These are phyloP conservation scores for Pseudogymnoascus sp. DNA, from an alignment of 2,329 filamentous ascomycete genomes.

Conservation along the genomic window DNA sequence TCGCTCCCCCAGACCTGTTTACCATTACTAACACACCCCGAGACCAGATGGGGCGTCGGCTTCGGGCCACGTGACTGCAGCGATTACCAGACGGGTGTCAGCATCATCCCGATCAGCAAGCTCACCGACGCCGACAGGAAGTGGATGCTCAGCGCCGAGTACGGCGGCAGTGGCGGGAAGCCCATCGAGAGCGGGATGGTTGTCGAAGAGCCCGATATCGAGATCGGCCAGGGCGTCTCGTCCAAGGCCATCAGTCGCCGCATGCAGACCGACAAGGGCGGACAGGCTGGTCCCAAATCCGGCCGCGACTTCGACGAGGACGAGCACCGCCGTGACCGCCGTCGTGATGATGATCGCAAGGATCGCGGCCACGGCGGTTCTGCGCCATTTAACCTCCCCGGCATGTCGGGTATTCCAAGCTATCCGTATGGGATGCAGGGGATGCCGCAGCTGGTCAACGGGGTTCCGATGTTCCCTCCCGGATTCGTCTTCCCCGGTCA, in stretches of 20 bases:
- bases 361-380: slow-evolving; percentile 14
- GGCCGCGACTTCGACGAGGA: slow-evolving; percentile 26
- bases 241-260: slow-evolving; percentile 74
- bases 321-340: slow-evolving; percentile 18
- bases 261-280: slow-evolving; percentile 61
- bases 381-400: slow-evolving; percentile 15
- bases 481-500: slow-evolving; percentile 34
- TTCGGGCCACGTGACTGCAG: slow-evolving; percentile 96
- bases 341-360: slow-evolving; percentile 13
- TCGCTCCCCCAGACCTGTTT: background rate
- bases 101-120: slow-evolving; percentile 83
- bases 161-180: slow-evolving; percentile 80
- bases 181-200: slow-evolving; percentile 75
- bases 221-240: slow-evolving; percentile 94
- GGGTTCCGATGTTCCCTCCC: slow-evolving; percentile 42
- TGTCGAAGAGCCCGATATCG: slow-evolving; percentile 95
- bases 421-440: slow-evolving; percentile 11
- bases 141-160: slow-evolving; percentile 92
- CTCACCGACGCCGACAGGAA: slow-evolving; percentile 94
- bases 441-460: slow-evolving; percentile 35
- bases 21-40: background rate
- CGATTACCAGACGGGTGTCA: slow-evolving; percentile 87
- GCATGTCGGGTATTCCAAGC: slow-evolving; percentile 18
- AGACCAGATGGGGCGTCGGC: slow-evolving; percentile 96
- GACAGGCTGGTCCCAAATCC: slow-evolving; percentile 56